Base-by-base conservation (phyloP, 306 rosid genomes). In the Myrica gale region DNA sequence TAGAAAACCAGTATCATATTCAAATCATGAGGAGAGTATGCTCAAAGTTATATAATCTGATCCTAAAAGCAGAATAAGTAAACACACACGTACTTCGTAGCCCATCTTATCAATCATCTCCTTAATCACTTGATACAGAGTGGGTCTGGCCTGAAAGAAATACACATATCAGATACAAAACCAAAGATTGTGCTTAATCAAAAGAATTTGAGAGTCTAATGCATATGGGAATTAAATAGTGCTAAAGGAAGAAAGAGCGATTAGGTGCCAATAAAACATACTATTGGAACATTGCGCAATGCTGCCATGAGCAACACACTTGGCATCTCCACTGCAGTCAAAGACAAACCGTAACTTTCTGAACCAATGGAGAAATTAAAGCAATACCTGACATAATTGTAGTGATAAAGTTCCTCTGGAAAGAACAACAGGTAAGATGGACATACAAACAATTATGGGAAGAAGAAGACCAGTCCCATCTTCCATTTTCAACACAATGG, bases 381-480 rank as follows among this genome's bases (percentile, higher is more conserved):
- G 69, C 74, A 72, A 60, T 52, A 62, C 71, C 23, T 61, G 57
- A 47, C 52, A 50, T 20, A 39, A 78, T 52, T 73, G 52, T 39
- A 6, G 78, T 50, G 58, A 74, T 50, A 12, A 45, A 26, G 21
- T 20, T 73, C 58, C 46, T 63, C 54, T 21, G 26, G 76, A 66
- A 71, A 50, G 12, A 42, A 76, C 20, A 54, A 58, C 32, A 60
- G 47, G 71, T 39, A 54, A 32, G 78, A 70, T 21, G 51, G 62
- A 88, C 99, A 68, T 92, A 95, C 99, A 95, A 83, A 95, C 99
- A 84, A 95, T 95, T 81, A 95, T 95, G 57, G 99, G 99, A 63
- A 95, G 97, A 88, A 95, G 97, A 78, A 95, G 89, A 51, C 91
- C 99, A 13, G 98, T 92, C 83, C 98, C 97, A 75, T 95, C 97